phyloP scores from a whole-genome alignment of 2,329 filamentous ascomycete genomes.

The Aspergillus bombycis region DNA sequence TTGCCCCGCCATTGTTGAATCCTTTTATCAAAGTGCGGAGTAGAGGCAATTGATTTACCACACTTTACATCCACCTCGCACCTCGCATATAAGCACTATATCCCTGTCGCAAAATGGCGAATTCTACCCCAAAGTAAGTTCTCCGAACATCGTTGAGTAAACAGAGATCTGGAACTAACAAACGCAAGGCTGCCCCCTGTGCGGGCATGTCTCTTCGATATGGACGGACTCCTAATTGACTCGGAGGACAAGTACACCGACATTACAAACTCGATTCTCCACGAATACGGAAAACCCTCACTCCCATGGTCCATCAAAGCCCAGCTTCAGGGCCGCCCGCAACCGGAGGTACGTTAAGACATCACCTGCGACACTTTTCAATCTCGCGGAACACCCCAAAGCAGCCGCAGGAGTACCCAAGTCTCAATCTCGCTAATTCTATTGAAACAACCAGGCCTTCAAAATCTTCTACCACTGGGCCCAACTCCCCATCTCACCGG shows the following conservation, averaged over 20 bases:
- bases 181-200: constrained; percentile 70
- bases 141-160: neutral
- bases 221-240: constrained; percentile 95
- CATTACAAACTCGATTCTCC: constrained; percentile 80
- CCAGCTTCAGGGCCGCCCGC: constrained; percentile 72
- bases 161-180: constrained; percentile 2
- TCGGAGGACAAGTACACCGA: constrained; percentile 88
- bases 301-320: constrained; percentile 97
- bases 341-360: constrained; percentile 49
- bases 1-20: neutral
- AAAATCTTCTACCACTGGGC: constrained; percentile 80
- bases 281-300: constrained; percentile 69
- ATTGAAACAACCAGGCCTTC: constrained; percentile 42
- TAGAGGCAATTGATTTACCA: neutral
- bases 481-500: constrained; percentile 72
- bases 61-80: neutral
- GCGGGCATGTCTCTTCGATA: constrained; percentile 94
- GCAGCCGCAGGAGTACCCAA: neutral
- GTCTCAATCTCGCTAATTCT: neutral
- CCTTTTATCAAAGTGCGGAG: neutral
- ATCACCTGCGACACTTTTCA: neutral
- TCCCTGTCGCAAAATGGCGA: constrained; percentile 6
- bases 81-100: constrained; percentile 7
- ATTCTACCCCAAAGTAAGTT: constrained; percentile 12
- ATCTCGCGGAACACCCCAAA: neutral